Conservation (phyloP, 345 rosid genomes). For the Populus deltoides region DNA sequence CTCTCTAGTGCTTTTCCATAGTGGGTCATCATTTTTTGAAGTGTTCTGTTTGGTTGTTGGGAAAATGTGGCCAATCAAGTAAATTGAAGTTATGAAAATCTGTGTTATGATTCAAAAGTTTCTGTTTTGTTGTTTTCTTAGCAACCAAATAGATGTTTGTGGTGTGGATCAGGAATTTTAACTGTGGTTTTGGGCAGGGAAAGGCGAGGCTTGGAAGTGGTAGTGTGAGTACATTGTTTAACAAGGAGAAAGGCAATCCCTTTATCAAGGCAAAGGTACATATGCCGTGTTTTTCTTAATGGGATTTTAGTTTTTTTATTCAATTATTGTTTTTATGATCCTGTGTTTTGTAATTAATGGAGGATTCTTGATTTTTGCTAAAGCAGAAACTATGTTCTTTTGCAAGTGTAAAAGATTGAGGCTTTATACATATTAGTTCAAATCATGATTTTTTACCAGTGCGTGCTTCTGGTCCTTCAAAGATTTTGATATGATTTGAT, state of each 20-base stretch:
- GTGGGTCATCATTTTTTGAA: not conserved
- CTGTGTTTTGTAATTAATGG: not conserved
- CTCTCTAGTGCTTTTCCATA: not conserved
- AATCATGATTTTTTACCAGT: not conserved
- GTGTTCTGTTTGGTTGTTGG: not conserved
- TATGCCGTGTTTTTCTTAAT: not conserved
- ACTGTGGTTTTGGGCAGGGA: slow-evolving; percentile 35
- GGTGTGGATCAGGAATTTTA: slow-evolving; percentile 4
- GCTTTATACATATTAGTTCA: not conserved
- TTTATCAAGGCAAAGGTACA: slow-evolving; percentile 54
- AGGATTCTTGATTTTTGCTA: not conserved
- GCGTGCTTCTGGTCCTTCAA: not conserved
- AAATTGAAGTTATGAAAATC: not conserved
- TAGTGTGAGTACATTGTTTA: slow-evolving; percentile 21
- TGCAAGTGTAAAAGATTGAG: not conserved
- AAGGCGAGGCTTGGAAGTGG: slow-evolving; percentile 57
- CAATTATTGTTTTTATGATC: not conserved
- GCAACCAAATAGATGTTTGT: not conserved
- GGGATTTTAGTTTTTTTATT: not conserved
- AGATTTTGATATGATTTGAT: not conserved
- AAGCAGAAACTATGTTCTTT: not conserved
- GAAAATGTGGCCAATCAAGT: not conserved
- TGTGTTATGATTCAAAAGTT: not conserved
- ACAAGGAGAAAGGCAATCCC: slow-evolving; percentile 33
- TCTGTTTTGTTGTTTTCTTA: not conserved